Evolutionary conservation across 768 basidiomycete genomes (phyloP).

Genomic region (Rhodotorula babjevae): DNA sequence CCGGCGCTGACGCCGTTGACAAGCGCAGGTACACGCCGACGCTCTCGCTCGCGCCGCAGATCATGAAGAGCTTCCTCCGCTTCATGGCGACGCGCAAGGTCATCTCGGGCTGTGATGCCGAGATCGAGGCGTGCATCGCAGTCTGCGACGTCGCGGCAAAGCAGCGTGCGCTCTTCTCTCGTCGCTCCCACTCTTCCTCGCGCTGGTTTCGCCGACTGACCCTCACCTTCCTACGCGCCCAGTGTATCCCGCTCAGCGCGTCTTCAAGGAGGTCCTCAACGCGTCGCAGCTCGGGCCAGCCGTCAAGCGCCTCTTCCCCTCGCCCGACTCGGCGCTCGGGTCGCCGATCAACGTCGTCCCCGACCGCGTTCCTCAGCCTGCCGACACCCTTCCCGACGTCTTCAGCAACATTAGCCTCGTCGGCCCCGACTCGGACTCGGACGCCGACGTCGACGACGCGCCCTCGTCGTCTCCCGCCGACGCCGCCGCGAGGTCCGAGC

Average conservation of each 20-base stretch:
- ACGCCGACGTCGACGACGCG: background rate
- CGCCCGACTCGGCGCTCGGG: background rate
- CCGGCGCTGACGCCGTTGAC: background rate
- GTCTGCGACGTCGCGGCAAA: background rate
- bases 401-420: background rate
- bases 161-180: slow-evolving; percentile 5
- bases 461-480: too few relatives aligned
- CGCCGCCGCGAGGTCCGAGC: too few relatives aligned
- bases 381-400: background rate
- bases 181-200: too few relatives aligned
- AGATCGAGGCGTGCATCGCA: background rate
- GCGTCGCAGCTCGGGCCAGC: background rate
- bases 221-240: background rate
- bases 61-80: slow-evolving; percentile 7
- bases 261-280: background rate
- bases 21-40: slow-evolving; percentile 2
- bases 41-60: slow-evolving; percentile 1
- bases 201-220: too few relatives aligned
- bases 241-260: background rate
- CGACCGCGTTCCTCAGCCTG: background rate
- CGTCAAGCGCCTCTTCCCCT: background rate
- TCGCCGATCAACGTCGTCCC: background rate
- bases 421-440: background rate
- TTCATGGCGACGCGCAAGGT: slow-evolving; percentile 16
- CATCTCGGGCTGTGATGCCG: background rate